These are phyloP conservation scores for Babesia sp. DNA, from an alignment of 169 alveolate species.

Conservation along the genomic window DNA sequence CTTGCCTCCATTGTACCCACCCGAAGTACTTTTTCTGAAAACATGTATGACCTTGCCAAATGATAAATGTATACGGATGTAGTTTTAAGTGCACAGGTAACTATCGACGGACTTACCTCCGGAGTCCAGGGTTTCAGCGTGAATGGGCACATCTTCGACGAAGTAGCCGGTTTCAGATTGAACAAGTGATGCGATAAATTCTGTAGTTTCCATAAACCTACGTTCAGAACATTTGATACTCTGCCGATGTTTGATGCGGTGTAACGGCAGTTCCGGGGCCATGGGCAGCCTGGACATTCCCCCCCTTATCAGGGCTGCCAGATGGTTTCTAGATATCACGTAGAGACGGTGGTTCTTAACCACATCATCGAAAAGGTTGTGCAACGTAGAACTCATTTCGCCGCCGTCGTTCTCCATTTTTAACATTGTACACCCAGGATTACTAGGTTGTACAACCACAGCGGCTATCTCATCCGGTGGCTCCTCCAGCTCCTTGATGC, in stretches of 20 bases:
- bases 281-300: background rate
- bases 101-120: constrained; percentile 24
- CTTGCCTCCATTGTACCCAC: constrained; percentile 29
- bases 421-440: background rate
- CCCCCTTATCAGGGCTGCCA: constrained; percentile 8
- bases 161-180: background rate
- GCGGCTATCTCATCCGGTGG: constrained; percentile 3
- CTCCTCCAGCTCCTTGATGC: constrained; percentile 15
- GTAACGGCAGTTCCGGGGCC: background rate
- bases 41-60: background rate
- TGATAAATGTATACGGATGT: background rate
- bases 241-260: constrained; percentile 22
- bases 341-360: background rate
- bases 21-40: constrained; percentile 1
- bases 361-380: background rate
- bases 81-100: background rate
- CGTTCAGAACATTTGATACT: background rate
- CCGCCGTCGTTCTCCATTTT: background rate
- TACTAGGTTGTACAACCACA: background rate
- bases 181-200: background rate
- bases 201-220: constrained; percentile 1
- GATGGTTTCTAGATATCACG: background rate
- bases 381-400: background rate
- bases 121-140: constrained; percentile 1
- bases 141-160: constrained; percentile 13